These are phyloP conservation scores for Xerocomus amazonicus DNA, from an alignment of 1,284 basidiomycete species.

Conservation along the genomic window DNA sequence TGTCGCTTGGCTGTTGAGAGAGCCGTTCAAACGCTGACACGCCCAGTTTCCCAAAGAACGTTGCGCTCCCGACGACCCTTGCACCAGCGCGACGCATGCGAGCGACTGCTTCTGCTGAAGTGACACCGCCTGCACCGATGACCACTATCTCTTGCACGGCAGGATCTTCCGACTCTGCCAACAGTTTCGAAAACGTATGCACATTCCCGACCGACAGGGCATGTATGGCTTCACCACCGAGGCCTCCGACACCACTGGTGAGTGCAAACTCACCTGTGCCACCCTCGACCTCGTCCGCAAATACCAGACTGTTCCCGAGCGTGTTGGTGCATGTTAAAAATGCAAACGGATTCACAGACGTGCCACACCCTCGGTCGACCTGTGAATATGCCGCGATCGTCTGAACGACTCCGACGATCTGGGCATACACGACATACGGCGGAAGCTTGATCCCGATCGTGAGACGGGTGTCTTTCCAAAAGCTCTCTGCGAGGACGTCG, in stretches of 20 bases:
- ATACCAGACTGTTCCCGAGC: slow-evolving; percentile 64
- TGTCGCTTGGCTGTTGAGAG: slow-evolving; percentile 3
- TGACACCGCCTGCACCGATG: slow-evolving; percentile 80
- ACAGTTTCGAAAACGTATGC: slow-evolving; percentile 51
- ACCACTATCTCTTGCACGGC: slow-evolving; percentile 51
- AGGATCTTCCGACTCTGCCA: slow-evolving; percentile 40
- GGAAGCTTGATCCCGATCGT: slow-evolving; percentile 77
- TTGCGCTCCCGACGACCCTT: slow-evolving; percentile 68
- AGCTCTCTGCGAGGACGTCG: slow-evolving; percentile 46
- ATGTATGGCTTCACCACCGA: slow-evolving; percentile 76
- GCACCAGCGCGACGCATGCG: slow-evolving; percentile 74
- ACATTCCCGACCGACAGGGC: slow-evolving; percentile 73
- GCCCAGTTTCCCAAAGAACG: slow-evolving; percentile 65
- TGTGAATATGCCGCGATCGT: slow-evolving; percentile 36
- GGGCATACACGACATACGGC: slow-evolving; percentile 65
- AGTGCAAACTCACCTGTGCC: slow-evolving; percentile 45
- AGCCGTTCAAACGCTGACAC: slow-evolving; percentile 61
- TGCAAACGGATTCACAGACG: slow-evolving; percentile 42
- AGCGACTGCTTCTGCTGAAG: slow-evolving; percentile 48
- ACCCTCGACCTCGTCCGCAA: slow-evolving; percentile 45
- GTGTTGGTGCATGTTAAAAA: slow-evolving; percentile 79
- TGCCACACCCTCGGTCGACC: slow-evolving; percentile 17
- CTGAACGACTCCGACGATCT: slow-evolving; percentile 55
- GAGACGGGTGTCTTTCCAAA: slow-evolving; percentile 49
- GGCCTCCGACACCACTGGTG: slow-evolving; percentile 61